Base-by-base conservation (phyloP, 352 stramenopile genomes). In the Phytophthora tubulina region DNA sequence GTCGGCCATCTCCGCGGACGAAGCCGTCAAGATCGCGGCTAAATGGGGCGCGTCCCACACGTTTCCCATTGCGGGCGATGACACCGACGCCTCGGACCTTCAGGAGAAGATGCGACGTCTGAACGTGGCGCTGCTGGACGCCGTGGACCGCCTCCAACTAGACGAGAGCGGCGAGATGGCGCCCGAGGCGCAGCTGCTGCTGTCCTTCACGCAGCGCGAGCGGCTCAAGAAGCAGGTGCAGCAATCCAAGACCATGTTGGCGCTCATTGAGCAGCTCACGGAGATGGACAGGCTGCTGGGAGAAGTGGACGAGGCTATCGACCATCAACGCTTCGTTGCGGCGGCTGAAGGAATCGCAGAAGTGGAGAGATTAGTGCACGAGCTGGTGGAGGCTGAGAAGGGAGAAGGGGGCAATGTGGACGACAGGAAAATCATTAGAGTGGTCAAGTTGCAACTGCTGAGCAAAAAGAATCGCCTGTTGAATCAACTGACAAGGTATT, bases 181-280 rank as follows among this genome's bases (percentile, higher is more conserved):
- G 3, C 71, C 80, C 1, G 78, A 88, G 17, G 73, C 79, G 14
- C 70, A 82, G 45, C 67, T 91, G 14, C 50, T 93, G 42, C 51
- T 76, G 35, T 90, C 82, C 6, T 84, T 91, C 27, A 85, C 78
- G 15, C 79, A 93, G 55, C 76, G 78, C 13, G 81, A 95, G 72
- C 72, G 69, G 0, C 58, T 95, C 6, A 84, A 82, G 72, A 69
- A 76, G 33, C 84, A 95, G 49, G 81, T 91, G 46, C 77, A 87
- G 32, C 81, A 91, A 56, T 90, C 84, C 2, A 81, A 79, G 32
- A 73, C 61, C n/a, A 90, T 90, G 78, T 65, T 95, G 44, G 39
- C 67, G 62, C 73, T 90, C 13, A 81, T 92, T 17, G 87, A 93
- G 70, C 86, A 90, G n/a, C 73, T 95, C 10, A 91, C 75, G 21